Conservation (phyloP, 2,329 filamentous ascomycete species). For the Gnomoniopsis smithogilvyi region DNA sequence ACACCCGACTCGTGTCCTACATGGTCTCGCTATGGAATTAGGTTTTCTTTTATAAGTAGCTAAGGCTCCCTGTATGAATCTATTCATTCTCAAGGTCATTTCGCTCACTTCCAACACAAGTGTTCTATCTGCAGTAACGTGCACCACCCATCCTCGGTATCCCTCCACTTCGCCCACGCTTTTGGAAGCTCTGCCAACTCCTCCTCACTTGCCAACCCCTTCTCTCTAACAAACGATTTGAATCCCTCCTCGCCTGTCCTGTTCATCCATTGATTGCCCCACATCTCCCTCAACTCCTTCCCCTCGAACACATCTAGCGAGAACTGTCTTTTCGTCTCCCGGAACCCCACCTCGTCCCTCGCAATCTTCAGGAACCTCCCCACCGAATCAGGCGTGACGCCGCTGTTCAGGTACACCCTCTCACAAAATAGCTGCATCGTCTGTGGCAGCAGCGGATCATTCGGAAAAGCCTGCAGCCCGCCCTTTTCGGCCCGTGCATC, state of each 20-base stretch:
- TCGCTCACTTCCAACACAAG: not conserved
- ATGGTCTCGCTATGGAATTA: too few relatives aligned
- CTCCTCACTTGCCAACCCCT: not conserved
- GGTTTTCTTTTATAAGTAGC: too few relatives aligned
- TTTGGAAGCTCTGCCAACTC: not conserved
- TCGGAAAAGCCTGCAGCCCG: not conserved
- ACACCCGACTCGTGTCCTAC: too few relatives aligned
- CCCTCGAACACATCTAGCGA: not conserved
- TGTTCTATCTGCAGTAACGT: not conserved
- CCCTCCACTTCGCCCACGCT: not conserved
- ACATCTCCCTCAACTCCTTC: not conserved
- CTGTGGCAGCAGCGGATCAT: not conserved
- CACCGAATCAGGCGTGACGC: not conserved
- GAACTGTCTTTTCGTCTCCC: not conserved
- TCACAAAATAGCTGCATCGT: not conserved
- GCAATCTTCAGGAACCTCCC: not conserved
- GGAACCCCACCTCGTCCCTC: not conserved
- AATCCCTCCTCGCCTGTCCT: not conserved
- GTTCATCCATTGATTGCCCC: not conserved
- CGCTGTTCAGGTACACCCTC: not conserved
- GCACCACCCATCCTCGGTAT: not conserved
- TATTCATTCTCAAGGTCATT: too few relatives aligned
- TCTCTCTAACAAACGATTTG: not conserved
- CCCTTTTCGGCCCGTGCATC: not conserved
- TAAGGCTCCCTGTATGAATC: too few relatives aligned